Percentiles rank a stretch among this genome's conserved stretches.
phyloP scores from a whole-genome alignment of 108 stramenopile genomes.

The Skeletonema costatum region DNA sequence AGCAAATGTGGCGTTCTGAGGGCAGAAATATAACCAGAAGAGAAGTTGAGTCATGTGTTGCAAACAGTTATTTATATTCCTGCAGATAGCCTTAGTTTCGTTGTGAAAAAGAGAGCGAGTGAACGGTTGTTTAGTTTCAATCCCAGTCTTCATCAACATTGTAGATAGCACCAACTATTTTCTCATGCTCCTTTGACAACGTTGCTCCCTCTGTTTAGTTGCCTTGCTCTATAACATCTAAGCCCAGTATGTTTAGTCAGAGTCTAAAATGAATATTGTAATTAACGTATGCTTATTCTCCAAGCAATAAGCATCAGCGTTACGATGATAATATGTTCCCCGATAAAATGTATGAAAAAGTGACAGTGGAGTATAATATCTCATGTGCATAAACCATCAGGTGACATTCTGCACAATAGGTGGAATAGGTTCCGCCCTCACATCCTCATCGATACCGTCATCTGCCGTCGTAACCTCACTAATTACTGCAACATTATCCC shows the following conservation, averaged over 20 bases:
- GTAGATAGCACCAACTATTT: too few relatives aligned
- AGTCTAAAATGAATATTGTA: background rate
- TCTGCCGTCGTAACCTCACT: background rate
- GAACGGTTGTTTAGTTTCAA: too few relatives aligned
- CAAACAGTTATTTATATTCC: too few relatives aligned
- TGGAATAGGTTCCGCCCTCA: slow-evolving; percentile 47
- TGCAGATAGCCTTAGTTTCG: too few relatives aligned
- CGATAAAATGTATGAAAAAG: background rate
- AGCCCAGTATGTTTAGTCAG: background rate
- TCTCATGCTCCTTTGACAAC: too few relatives aligned
- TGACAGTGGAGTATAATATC: background rate
- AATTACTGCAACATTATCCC: slow-evolving; percentile 79
- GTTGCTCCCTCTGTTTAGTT: too few relatives aligned
- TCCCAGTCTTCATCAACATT: too few relatives aligned
- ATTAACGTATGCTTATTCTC: background rate
- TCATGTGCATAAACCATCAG: slow-evolving; percentile 5
- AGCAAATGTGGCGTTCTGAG: too few relatives aligned
- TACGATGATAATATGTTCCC: background rate
- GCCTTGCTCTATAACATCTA: too few relatives aligned
- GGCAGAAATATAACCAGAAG: too few relatives aligned
- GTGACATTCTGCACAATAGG: slow-evolving; percentile 42
- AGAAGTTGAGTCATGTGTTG: too few relatives aligned
- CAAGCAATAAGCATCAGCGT: background rate
- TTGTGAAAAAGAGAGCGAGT: too few relatives aligned
- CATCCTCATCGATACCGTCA: slow-evolving; percentile 17